These are phyloP conservation scores for Trametes cubensis DNA, from an alignment of 768 basidiomycete genomes.

Conservation along the genomic window DNA sequence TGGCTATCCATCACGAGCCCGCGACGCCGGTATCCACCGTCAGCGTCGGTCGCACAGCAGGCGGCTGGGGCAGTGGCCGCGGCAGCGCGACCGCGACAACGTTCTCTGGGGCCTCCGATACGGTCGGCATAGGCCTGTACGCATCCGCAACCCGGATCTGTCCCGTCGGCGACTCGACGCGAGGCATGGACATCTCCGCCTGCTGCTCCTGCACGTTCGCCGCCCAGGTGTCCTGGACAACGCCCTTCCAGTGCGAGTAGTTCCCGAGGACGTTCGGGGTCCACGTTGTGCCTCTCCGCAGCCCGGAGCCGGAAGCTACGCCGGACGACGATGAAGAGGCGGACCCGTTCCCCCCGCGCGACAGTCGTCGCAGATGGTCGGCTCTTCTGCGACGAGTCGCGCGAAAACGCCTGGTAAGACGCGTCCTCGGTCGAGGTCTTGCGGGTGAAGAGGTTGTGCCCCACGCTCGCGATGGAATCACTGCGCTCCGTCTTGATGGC, in stretches of 20 bases:
- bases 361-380: neutral
- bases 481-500: neutral
- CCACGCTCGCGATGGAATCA: conserved; percentile 12
- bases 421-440: conserved; percentile 14
- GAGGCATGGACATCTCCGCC: neutral
- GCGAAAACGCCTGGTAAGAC: conserved; percentile 8
- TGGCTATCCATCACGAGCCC: no score
- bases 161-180: conserved; percentile 14
- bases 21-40: no score
- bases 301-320: neutral
- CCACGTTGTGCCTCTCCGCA: conserved; percentile 15
- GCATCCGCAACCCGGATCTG: conserved; percentile 17
- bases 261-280: conserved; percentile 19
- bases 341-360: conserved; percentile 8
- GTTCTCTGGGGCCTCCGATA: conserved; percentile 11
- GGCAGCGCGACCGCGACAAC: neutral
- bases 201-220: neutral
- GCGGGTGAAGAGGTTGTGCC: conserved; percentile 19
- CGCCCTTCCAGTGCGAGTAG: conserved; percentile 22
- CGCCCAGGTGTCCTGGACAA: conserved; percentile 5
- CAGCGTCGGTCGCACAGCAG: neutral
- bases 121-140: conserved; percentile 22
- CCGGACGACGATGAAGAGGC: conserved; percentile 2
- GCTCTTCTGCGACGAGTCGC: conserved; percentile 16
- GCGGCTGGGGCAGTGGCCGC: neutral